Conservation (phyloP, 345 rosid genomes). For the Gossypium bickii region DNA sequence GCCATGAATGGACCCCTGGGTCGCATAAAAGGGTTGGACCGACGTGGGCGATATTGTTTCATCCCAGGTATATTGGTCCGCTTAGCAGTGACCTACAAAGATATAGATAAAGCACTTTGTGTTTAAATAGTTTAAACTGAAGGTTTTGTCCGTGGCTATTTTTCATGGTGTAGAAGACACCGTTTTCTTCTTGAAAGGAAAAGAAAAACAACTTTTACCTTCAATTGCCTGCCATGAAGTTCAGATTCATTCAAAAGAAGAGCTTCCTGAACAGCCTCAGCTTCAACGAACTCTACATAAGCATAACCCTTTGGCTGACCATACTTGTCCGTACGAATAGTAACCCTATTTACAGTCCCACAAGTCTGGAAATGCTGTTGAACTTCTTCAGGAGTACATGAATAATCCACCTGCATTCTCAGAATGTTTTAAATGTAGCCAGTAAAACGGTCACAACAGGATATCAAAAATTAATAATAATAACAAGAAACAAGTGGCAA, state of each 20-base stretch:
- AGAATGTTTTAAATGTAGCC: background rate
- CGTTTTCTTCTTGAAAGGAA: background rate
- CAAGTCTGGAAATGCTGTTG: slow-evolving; percentile 76
- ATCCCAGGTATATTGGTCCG: slow-evolving; percentile 70
- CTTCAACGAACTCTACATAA: slow-evolving; percentile 66
- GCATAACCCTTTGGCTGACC: slow-evolving; percentile 84
- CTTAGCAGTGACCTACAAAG: slow-evolving; percentile 52
- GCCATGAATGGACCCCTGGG: slow-evolving; percentile 39
- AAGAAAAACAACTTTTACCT: slow-evolving; percentile 32
- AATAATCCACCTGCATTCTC: slow-evolving; percentile 55
- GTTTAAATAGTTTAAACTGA: background rate
- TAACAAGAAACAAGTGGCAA: background rate
- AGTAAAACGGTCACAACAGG: background rate
- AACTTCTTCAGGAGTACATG: slow-evolving; percentile 76
- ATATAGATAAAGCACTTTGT: background rate
- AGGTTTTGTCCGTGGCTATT: background rate
- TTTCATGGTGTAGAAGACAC: background rate
- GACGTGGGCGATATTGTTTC: slow-evolving; percentile 64
- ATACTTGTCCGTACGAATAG: slow-evolving; percentile 63
- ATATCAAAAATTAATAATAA: background rate
- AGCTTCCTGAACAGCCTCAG: slow-evolving; percentile 65
- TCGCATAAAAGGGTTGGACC: slow-evolving; percentile 39
- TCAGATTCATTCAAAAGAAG: slow-evolving; percentile 63
- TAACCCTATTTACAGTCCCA: slow-evolving; percentile 70
- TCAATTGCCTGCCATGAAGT: slow-evolving; percentile 67